Percentiles rank a stretch among this genome's conserved stretches.
phyloP scores from a whole-genome alignment of 1,139 yeast species.

The Yamadazyma diddensiae region DNA sequence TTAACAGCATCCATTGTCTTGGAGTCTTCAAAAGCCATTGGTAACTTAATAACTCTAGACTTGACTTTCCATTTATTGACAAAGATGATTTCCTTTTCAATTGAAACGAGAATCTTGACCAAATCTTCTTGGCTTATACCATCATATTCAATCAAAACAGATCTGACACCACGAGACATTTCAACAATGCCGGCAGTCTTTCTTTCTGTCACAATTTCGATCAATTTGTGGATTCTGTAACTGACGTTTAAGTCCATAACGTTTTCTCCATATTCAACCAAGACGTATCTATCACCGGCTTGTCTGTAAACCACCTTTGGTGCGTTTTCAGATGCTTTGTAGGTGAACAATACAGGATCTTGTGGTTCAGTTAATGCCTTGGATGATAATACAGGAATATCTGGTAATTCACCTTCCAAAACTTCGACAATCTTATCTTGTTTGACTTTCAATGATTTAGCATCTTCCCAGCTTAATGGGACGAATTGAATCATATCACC shows the following conservation, averaged over 20 bases:
- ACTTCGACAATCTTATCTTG: slow-evolving; percentile 56
- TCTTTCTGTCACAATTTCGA: slow-evolving; percentile 64
- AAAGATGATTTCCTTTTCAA: slow-evolving; percentile 71
- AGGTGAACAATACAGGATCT: slow-evolving; percentile 58
- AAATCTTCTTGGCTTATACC: slow-evolving; percentile 59
- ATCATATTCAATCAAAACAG: slow-evolving; percentile 83
- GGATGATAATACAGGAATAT: slow-evolving; percentile 15
- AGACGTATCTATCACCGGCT: slow-evolving; percentile 92
- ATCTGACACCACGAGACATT: slow-evolving; percentile 96
- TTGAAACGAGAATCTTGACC: slow-evolving; percentile 61
- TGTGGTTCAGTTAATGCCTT: slow-evolving; percentile 36
- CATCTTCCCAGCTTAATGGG: slow-evolving; percentile 69
- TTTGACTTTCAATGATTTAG: slow-evolving; percentile 55
- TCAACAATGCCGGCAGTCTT: slow-evolving; percentile 79
- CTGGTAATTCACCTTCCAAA: slow-evolving; percentile 42
- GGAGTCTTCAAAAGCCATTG: slow-evolving; percentile 95
- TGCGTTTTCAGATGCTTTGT: slow-evolving; percentile 45
- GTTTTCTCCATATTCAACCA: slow-evolving; percentile 91
- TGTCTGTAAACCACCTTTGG: slow-evolving; percentile 86
- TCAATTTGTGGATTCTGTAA: slow-evolving; percentile 81
- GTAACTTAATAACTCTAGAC: slow-evolving; percentile 78
- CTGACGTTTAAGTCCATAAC: slow-evolving; percentile 79
- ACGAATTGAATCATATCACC: slow-evolving; percentile 82
- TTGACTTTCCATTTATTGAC: slow-evolving; percentile 82
- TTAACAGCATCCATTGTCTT: slow-evolving; percentile 85